These are phyloP conservation scores for Alternaria postmessia DNA, from an alignment of 2,329 filamentous ascomycete genomes.

Conservation along the genomic window DNA sequence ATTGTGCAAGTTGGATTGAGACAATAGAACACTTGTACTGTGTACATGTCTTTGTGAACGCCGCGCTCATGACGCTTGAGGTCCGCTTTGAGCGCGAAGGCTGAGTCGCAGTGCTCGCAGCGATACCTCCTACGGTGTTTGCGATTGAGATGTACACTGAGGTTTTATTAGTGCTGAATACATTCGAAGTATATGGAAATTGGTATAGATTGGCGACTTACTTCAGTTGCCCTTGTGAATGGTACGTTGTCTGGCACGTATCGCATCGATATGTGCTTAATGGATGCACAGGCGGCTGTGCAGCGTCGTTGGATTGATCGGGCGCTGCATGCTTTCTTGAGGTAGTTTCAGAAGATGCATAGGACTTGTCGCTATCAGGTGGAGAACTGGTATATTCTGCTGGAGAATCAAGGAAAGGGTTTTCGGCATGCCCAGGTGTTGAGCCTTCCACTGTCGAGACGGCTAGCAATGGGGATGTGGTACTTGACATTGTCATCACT, in stretches of 20 bases:
- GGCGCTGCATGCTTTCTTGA: neutral
- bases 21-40: constrained; percentile 14
- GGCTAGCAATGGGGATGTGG: neutral
- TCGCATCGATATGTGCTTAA: neutral
- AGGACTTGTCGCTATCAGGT: constrained; percentile 1
- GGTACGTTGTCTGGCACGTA: constrained; percentile 1
- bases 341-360: neutral
- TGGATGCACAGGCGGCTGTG: neutral
- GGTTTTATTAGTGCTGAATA: neutral
- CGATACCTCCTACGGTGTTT: constrained; percentile 23
- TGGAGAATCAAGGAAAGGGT: neutral
- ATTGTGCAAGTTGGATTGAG: constrained; percentile 15
- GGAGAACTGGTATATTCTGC: constrained; percentile 3
- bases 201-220: constrained; percentile 4
- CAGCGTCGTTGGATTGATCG: neutral
- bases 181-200: neutral
- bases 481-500: neutral
- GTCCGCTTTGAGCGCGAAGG: constrained; percentile 22
- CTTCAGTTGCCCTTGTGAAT: constrained; percentile 18
- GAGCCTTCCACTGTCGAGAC: neutral
- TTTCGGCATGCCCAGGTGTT: neutral
- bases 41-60: constrained; percentile 15
- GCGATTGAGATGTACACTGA: constrained; percentile 22
- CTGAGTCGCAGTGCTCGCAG: constrained; percentile 15
- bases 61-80: constrained; percentile 20